phyloP scores from a whole-genome alignment of 2,329 filamentous ascomycete genomes.

The Fusarium tjaetaba region DNA sequence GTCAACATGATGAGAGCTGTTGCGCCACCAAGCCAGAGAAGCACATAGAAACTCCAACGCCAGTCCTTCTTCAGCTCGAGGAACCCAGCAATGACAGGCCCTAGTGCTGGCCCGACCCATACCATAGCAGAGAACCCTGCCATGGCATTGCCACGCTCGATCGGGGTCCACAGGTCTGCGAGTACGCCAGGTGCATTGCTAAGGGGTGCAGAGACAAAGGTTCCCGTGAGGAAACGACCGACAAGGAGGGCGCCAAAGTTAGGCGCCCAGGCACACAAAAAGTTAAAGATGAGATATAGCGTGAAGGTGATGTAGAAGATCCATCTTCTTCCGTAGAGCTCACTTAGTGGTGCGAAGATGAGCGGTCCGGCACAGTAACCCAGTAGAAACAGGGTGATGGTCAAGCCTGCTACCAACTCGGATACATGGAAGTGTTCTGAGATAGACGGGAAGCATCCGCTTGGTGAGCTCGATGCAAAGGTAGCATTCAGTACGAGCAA shows the following conservation, averaged over 20 bases:
- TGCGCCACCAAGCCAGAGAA: conserved; percentile 79
- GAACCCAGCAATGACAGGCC: conserved; percentile 70
- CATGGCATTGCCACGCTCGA: conserved; percentile 85
- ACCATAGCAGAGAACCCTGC: conserved; percentile 81
- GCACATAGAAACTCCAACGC: conserved; percentile 53
- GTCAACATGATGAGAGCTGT: conserved; percentile 83
- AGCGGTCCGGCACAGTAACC: conserved; percentile 72
- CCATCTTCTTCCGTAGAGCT: conserved; percentile 74
- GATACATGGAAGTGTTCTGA: conserved; percentile 22
- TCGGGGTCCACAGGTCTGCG: conserved; percentile 79
- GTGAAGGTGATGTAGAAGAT: conserved; percentile 66
- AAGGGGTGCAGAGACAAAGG: conserved; percentile 83
- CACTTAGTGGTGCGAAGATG: conserved; percentile 78
- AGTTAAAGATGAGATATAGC: conserved; percentile 77
- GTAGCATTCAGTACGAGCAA: conserved; percentile 23
- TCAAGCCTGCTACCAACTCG: conserved; percentile 19
- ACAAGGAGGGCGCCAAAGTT: conserved; percentile 79
- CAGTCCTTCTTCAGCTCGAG: conserved; percentile 73
- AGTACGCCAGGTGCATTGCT: conserved; percentile 82
- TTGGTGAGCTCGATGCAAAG: conserved; percentile 24
- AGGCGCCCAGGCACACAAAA: conserved; percentile 76
- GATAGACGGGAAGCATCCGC: conserved; percentile 20
- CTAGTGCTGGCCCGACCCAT: conserved; percentile 72
- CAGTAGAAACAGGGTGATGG: conserved; percentile 34
- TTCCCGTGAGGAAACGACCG: conserved; percentile 79